Percentiles rank a stretch among this genome's conserved stretches.
These are phyloP conservation scores for Glaciozyma antarctica DNA, from an alignment of 768 basidiomycete genomes.

Conservation along the genomic window DNA sequence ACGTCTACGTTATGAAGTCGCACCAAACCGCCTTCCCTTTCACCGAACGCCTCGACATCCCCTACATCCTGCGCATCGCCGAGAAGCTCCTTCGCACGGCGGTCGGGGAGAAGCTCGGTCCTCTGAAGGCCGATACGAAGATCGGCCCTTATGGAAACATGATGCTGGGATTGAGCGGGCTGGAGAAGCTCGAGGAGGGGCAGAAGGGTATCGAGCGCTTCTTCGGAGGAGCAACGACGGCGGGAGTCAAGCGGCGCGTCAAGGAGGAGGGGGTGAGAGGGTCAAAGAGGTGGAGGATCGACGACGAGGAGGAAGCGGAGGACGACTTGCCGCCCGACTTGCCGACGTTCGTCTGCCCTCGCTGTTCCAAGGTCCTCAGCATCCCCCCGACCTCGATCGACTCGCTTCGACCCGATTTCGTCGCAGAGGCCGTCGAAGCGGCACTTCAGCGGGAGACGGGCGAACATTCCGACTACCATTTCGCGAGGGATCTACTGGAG, in stretches of 20 bases:
- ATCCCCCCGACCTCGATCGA: slow-evolving; percentile 3
- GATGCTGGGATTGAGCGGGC: slow-evolving; percentile 63
- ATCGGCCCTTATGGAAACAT: slow-evolving; percentile 62
- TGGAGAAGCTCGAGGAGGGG: slow-evolving; percentile 64
- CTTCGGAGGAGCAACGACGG: slow-evolving; percentile 46
- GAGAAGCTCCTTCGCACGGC: slow-evolving; percentile 81
- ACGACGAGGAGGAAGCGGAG: slow-evolving; percentile 1
- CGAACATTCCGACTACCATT: slow-evolving; percentile 85
- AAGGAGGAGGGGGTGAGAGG: background rate
- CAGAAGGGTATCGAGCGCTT: slow-evolving; percentile 84
- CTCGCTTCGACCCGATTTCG: background rate
- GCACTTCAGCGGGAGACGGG: slow-evolving; percentile 35
- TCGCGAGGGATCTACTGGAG: slow-evolving; percentile 65
- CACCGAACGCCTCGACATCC: slow-evolving; percentile 60
- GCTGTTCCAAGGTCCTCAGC: slow-evolving; percentile 31
- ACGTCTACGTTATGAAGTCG: slow-evolving; percentile 51
- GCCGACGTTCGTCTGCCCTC: slow-evolving; percentile 44
- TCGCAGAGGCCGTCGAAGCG: background rate
- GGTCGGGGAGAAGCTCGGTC: slow-evolving; percentile 40
- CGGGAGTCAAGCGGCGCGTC: slow-evolving; percentile 14
- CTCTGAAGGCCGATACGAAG: slow-evolving; percentile 26
- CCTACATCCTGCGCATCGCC: slow-evolving; percentile 63
- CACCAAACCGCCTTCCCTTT: slow-evolving; percentile 85
- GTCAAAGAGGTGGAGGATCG: background rate
- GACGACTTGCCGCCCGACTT: slow-evolving; percentile 33